These are phyloP conservation scores for Bauhinia variegata DNA, from an alignment of 306 rosid genomes.

Conservation along the genomic window DNA sequence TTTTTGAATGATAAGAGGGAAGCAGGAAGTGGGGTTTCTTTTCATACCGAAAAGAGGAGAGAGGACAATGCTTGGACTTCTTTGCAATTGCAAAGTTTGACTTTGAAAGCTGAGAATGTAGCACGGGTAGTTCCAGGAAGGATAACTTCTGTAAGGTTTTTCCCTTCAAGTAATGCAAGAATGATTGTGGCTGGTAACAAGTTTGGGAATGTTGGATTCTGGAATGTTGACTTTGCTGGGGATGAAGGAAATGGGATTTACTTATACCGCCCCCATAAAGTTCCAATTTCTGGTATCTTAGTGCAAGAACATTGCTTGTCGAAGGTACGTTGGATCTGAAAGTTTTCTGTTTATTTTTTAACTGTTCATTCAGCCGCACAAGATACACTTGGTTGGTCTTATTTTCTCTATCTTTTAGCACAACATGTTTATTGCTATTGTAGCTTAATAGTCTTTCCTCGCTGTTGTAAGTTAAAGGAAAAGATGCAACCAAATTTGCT, in stretches of 20 bases:
- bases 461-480: too few relatives aligned
- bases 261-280: conserved; percentile 66
- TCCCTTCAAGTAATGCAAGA: conserved; percentile 59
- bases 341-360: not conserved
- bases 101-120: conserved; percentile 62
- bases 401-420: too few relatives aligned
- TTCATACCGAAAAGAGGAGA: conserved; percentile 14
- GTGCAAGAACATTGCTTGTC: conserved; percentile 64
- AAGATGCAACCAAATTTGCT: not conserved
- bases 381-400: not conserved
- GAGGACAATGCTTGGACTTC: conserved; percentile 18
- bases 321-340: conserved; percentile 53
- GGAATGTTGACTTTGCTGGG: conserved; percentile 52
- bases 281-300: conserved; percentile 73
- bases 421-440: not conserved
- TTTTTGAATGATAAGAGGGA: not conserved
- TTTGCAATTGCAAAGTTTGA: conserved; percentile 50
- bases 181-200: conserved; percentile 69
- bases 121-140: conserved; percentile 69
- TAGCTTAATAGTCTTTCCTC: not conserved
- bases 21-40: not conserved
- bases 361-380: not conserved
- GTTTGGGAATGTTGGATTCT: conserved; percentile 78
- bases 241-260: conserved; percentile 46
- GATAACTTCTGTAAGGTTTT: conserved; percentile 54